Evolutionary conservation across 139 green algal species (phyloP), one percentile per base, ranked within the genome.

Genomic region (Pleodorina starrii): DNA sequence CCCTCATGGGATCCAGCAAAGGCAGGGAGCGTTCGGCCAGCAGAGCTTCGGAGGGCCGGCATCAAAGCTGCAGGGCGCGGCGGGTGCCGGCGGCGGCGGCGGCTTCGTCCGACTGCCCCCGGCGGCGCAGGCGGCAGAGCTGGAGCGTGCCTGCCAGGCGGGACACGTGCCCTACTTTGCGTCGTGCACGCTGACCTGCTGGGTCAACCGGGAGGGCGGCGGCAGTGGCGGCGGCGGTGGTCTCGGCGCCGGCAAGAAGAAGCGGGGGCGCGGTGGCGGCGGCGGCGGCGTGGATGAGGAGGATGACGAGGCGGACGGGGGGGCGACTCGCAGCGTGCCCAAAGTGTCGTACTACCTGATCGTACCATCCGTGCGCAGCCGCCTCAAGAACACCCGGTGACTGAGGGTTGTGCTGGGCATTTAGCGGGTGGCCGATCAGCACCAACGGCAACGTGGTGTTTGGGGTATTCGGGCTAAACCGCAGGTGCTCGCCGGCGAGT

Each of bases 291-390:
- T 79, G 27, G 86, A 87, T 16, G 87, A 25, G 16, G 90, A 77
- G 11, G 91, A 89, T 6, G 86, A 17, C 12, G 86, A 71, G 6
- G 91, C 83, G 21, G 86, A 84, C 25, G 76, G 6, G 9, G 44
- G 27, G 12, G 29, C 42, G 1, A 23, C 1, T 23, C 36, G 66
- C 6, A 40, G 23, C 1, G 78, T 85, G 11, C 81, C 76, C 27
- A 74, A 92, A 21, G 90, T 91, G 68, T 86, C 51, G 54, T 90
- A 90, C 75, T 92, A 90, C 50, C 38, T 93, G 19, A 92, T 51
- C 17, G 35, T 93, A 32, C 48, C 93, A 9, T 89, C 76, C 25
- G 83, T 88, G 0, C 92, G 91, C 69, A 77, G 74, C 1, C 81
- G 87, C 21, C 74, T 90, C 23, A 75, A 89, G 60, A 89, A 90